Percentiles rank a stretch among this genome's conserved stretches.
Conservation (phyloP, 2,329 filamentous ascomycete genomes). For the Colletotrichum destructivum region DNA sequence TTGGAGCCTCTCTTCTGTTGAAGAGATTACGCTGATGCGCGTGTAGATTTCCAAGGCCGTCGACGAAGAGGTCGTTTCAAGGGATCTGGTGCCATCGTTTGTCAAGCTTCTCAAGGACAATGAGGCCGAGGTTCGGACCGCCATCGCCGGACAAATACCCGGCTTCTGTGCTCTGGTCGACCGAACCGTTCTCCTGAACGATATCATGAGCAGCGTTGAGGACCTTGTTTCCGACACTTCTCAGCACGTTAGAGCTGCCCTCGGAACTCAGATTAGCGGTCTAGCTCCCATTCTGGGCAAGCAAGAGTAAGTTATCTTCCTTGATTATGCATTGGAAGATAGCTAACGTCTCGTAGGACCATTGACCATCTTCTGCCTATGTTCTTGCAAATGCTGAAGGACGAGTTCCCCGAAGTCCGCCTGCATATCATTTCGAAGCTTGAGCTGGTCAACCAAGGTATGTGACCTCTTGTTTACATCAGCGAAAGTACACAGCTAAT, state of each 20-base stretch:
- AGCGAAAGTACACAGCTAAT: conserved; percentile 18
- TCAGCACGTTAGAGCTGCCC: conserved; percentile 94
- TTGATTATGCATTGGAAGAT: not conserved
- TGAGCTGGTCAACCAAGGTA: conserved; percentile 96
- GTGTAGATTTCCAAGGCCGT: conserved; percentile 95
- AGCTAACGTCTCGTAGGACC: conserved; percentile 70
- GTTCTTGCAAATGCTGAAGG: conserved; percentile 99
- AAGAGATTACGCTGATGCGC: conserved; percentile 29
- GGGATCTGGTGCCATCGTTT: conserved; percentile 96
- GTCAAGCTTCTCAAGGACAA: conserved; percentile 98
- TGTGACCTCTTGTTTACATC: conserved; percentile 43
- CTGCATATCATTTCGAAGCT: conserved; percentile 99
- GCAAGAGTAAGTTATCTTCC: conserved; percentile 85
- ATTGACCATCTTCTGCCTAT: conserved; percentile 97
- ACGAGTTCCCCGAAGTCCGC: conserved; percentile 97
- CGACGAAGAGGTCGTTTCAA: conserved; percentile 93
- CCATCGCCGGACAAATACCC: conserved; percentile 97
- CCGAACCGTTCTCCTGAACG: conserved; percentile 87
- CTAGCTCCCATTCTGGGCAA: conserved; percentile 97
- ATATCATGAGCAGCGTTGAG: conserved; percentile 97
- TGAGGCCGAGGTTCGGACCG: conserved; percentile 96
- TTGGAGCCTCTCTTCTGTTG: conserved; percentile 31
- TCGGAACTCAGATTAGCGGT: conserved; percentile 97
- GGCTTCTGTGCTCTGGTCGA: conserved; percentile 95
- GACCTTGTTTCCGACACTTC: conserved; percentile 96